Base-by-base conservation (phyloP, 83 land plant genomes). In the Picea abies region DNA sequence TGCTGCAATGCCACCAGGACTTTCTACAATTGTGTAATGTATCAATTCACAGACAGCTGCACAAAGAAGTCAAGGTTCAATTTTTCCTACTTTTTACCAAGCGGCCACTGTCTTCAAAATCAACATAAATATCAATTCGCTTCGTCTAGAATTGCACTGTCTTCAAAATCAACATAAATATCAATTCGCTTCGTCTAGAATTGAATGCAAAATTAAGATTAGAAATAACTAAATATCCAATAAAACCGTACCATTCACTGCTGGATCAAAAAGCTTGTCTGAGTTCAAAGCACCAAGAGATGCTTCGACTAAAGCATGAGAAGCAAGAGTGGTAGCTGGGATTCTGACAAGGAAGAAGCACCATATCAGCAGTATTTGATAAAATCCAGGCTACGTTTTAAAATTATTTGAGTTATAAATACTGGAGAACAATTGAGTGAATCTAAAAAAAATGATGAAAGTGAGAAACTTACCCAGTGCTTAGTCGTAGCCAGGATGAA, bases 401-500 rank as follows among this genome's bases (percentile, higher is more conserved):
- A 14, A 12, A 56, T 56, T 56, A 56, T 12, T 56, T 14, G 15
- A 56, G 60, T 15, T 56, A 14, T 56, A 56, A 56, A 14, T 56
- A 14, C 4, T 56, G 16, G 60, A 56, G 15, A 56, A 14, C 60
- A 56, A 56, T 56, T 56, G 16, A 73, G 44, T 41, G 77, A 22
- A 44, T 20, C 22, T n/a, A 73, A 49, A 37, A 41, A 73, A 10
- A 49, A 73, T 47, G 19, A 62, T 26, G 66, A 70, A 65, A 47
- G 49, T 8, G 52, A 76, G 63, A 44, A 63, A 85, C 88, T 80
- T 92, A 94, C 99, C 96, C 95, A 81, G 85, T 87, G 76, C 91
- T 84, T 16, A 95, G 83, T 39, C 98, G 93, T 83, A 97, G 88
- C 99, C 99, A 97, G 67, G 99, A 93, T 79, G 98, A 93, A 90